Conservation (phyloP, 371 early-diverging fungal genomes). For the Syncephalastrum sp. region DNA sequence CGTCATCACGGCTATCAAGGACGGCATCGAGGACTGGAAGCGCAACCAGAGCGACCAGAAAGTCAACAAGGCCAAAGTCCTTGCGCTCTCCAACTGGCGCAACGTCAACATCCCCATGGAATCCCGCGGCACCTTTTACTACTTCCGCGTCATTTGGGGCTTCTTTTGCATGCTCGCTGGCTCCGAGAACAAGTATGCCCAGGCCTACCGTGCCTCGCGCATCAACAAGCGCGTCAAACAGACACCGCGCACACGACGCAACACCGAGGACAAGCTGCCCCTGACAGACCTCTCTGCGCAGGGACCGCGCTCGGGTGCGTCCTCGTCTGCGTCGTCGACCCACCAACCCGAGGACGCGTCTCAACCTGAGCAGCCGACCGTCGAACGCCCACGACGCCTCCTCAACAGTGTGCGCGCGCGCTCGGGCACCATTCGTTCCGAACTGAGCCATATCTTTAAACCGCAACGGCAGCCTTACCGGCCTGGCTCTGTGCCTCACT, state of each 20-base stretch:
- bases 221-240: constrained; percentile 1
- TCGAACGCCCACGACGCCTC: not conserved
- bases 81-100: constrained; percentile 50
- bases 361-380: not conserved
- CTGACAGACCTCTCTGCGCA: constrained; percentile 10
- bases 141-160: constrained; percentile 24
- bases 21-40: constrained; percentile 92
- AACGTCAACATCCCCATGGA: constrained; percentile 50
- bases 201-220: constrained; percentile 11
- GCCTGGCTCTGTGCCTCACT: constrained; percentile 50
- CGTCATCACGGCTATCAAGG: constrained; percentile 86
- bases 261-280: constrained; percentile 18
- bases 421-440: constrained; percentile 44
- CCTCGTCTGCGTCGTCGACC: constrained; percentile 11
- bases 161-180: constrained; percentile 32
- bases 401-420: constrained; percentile 36
- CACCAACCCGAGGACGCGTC: not conserved
- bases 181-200: constrained; percentile 19
- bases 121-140: constrained; percentile 22
- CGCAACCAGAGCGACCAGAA: constrained; percentile 81
- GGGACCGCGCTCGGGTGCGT: not conserved
- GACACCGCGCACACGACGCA: constrained; percentile 1
- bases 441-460: constrained; percentile 34
- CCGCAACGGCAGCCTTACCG: constrained; percentile 26
- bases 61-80: constrained; percentile 61